A percentile compares a stretch with the other conserved stretches of the same genome.
These are phyloP conservation scores for Apiospora malaysiana DNA, from an alignment of 2,329 filamentous ascomycete species.

Conservation along the genomic window DNA sequence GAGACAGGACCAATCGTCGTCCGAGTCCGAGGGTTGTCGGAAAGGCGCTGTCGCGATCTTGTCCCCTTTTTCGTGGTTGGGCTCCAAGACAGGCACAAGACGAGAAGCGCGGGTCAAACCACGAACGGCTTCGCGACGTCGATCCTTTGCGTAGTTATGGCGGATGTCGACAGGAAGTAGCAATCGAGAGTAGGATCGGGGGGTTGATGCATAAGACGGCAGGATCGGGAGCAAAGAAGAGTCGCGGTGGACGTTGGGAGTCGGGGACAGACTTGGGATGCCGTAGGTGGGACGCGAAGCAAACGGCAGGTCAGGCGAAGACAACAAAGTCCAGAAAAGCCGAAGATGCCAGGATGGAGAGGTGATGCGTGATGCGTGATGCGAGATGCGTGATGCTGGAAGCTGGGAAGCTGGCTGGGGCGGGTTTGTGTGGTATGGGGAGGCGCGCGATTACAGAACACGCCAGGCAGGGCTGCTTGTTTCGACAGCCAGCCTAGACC, in stretches of 20 bases:
- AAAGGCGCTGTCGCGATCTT: neutral
- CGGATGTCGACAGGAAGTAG: constrained; percentile 8
- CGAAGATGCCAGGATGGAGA: neutral
- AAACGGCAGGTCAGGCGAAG: constrained; percentile 3
- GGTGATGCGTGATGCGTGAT: constrained; percentile 17
- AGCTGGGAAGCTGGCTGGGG: neutral
- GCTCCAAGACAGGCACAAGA: neutral
- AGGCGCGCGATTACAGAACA: constrained; percentile 19
- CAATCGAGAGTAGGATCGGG: constrained; percentile 4
- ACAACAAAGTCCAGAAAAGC: neutral
- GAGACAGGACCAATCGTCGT: constrained; percentile 1
- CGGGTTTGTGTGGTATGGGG: constrained; percentile 14
- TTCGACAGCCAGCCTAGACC: constrained; percentile 8
- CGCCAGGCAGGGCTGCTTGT: constrained; percentile 18
- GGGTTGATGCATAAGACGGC: constrained; percentile 20
- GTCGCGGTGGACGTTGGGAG: neutral
- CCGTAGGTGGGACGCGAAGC: constrained; percentile 11
- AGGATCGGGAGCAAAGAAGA: neutral
- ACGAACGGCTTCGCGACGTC: constrained; percentile 13
- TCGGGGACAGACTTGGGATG: neutral
- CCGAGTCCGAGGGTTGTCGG: neutral
- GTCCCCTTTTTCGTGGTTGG: neutral
- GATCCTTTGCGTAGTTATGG: constrained; percentile 5
- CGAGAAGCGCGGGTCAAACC: constrained; percentile 16
- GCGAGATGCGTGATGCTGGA: constrained; percentile 8